These are phyloP conservation scores for Syzygium jambos DNA, from an alignment of 345 rosid genomes.

Conservation along the genomic window DNA sequence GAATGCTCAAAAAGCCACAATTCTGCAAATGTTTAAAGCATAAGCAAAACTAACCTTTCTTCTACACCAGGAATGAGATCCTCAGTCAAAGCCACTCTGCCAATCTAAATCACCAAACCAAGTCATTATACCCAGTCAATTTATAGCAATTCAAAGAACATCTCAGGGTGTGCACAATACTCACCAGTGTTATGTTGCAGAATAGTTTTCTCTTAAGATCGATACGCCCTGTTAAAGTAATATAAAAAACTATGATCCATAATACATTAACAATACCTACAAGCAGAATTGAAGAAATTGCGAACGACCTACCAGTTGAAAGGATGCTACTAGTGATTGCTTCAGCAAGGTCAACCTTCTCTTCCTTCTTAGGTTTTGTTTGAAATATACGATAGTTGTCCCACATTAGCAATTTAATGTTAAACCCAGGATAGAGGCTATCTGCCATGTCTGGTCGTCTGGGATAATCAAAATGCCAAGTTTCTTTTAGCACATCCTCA, in stretches of 20 bases:
- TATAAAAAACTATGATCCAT: not conserved
- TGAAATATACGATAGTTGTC: no score
- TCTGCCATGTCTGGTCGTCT: no score
- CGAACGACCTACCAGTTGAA: no score
- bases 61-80: conserved; percentile 69
- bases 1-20: not conserved
- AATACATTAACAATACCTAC: not conserved
- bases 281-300: no score
- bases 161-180: not conserved
- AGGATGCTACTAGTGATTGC: no score
- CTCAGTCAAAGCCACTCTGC: conserved; percentile 82
- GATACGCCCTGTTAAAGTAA: conserved; percentile 55
- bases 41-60: conserved; percentile 55
- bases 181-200: conserved; percentile 79
- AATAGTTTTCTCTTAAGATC: conserved; percentile 87
- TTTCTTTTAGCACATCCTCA: no score
- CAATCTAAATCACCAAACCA: conserved; percentile 43
- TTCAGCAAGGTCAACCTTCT: no score
- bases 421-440: no score
- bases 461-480: no score
- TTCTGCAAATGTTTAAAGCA: not conserved
- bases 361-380: no score
- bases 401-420: no score
- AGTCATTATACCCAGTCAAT: conserved; percentile 4
- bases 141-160: not conserved